phyloP scores from a whole-genome alignment of 2,329 filamentous ascomycete genomes.

The Aspergillus thermomutatus region DNA sequence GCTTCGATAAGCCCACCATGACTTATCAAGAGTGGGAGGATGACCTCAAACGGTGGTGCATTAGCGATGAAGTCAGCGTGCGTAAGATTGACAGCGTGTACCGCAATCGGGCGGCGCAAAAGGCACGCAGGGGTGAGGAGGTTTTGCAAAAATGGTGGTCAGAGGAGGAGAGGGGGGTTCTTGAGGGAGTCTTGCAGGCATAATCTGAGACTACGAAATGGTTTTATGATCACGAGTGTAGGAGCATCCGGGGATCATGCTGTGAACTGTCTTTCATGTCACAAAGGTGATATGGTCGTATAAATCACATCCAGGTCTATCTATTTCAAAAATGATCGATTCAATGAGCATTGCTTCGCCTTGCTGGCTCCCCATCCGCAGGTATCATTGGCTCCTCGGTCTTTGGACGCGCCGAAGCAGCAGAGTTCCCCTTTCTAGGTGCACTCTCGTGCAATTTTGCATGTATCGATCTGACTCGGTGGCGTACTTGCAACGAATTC shows the following conservation, averaged over 20 bases:
- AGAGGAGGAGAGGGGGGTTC: not conserved
- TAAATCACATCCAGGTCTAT: too few species aligned
- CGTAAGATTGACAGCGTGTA: not conserved
- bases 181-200: not conserved
- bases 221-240: too few species aligned
- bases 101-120: not conserved
- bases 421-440: too few species aligned
- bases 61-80: not conserved
- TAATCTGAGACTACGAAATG: not conserved
- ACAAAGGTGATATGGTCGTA: too few species aligned
- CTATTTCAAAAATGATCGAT: too few species aligned
- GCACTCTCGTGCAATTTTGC: too few species aligned
- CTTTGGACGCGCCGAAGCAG: too few species aligned
- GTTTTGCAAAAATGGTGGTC: not conserved
- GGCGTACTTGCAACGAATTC: conserved; percentile 36
- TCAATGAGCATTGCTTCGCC: too few species aligned
- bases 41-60: not conserved
- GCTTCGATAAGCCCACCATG: not conserved
- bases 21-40: not conserved
- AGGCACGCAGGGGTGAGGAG: not conserved
- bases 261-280: too few species aligned
- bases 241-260: too few species aligned
- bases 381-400: too few species aligned
- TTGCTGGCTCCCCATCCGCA: too few species aligned
- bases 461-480: conserved; percentile 31